Evolutionary conservation across 176 grass and related monocot genomes (phyloP).

Genomic region (Aechmea fasciata): DNA sequence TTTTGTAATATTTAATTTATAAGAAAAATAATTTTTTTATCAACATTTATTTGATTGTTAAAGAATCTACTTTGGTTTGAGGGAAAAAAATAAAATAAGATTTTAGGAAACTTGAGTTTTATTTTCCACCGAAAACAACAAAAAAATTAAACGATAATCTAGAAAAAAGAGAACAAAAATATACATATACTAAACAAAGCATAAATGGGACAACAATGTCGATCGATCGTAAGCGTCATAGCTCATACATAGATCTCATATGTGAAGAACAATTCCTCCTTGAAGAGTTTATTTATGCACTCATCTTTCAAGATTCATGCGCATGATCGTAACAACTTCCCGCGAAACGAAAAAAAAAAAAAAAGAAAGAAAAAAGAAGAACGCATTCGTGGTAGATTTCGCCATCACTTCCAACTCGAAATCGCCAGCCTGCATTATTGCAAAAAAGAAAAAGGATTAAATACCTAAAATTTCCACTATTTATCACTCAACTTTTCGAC

Average conservation of each 20-base stretch:
- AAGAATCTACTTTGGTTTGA: too few relatives aligned
- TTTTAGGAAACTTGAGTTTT: too few relatives aligned
- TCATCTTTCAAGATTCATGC: background rate
- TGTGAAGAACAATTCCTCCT: background rate
- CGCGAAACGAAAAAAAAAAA: background rate
- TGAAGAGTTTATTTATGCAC: background rate
- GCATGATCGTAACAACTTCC: too few relatives aligned
- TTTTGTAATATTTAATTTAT: too few relatives aligned
- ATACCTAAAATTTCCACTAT: too few relatives aligned
- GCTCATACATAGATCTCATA: background rate
- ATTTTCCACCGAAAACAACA: background rate
- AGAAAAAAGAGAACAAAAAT: background rate
- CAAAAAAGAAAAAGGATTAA: background rate
- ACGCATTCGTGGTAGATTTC: background rate
- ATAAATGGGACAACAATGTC: background rate
- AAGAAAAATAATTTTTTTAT: too few relatives aligned
- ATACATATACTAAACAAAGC: background rate
- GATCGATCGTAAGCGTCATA: background rate
- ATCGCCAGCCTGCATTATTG: conserved; percentile 30
- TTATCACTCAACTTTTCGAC: too few relatives aligned
- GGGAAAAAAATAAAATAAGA: too few relatives aligned
- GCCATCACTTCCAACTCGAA: conserved; percentile 33
- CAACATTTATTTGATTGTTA: too few relatives aligned
- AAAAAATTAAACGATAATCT: background rate
- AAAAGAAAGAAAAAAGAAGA: background rate